These are phyloP conservation scores for Fusarium concolor DNA, from an alignment of 2,329 filamentous ascomycete genomes.

Conservation along the genomic window DNA sequence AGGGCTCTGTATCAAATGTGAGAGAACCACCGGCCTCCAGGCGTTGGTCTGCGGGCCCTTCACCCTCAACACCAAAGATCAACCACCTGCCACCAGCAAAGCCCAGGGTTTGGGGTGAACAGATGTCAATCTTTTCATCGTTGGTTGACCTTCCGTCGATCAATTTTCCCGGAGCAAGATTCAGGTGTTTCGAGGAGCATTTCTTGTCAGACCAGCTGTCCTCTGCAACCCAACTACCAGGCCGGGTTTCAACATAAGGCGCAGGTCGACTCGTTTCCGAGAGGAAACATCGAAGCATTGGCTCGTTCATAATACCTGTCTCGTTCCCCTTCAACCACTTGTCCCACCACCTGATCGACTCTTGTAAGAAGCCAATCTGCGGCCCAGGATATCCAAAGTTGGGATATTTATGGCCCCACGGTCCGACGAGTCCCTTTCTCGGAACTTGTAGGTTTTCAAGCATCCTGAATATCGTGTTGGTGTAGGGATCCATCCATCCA, in stretches of 20 bases:
- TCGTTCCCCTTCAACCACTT: slow-evolving; percentile 10
- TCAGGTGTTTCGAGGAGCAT: accelerated
- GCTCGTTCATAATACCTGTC: slow-evolving; percentile 6
- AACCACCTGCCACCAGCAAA: slow-evolving; percentile 11
- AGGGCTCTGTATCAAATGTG: background rate
- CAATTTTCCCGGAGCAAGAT: background rate
- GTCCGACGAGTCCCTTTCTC: slow-evolving; percentile 10
- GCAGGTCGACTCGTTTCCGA: background rate
- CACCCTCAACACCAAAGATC: slow-evolving; percentile 5
- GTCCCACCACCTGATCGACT: slow-evolving; percentile 6
- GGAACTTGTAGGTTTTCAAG: slow-evolving; percentile 1
- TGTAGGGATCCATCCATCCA: slow-evolving; percentile 17
- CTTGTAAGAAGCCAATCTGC: slow-evolving; percentile 7
- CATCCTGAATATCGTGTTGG: slow-evolving; percentile 19
- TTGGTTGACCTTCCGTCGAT: accelerated
- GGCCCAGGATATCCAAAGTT: slow-evolving; percentile 10
- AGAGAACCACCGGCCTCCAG: slow-evolving; percentile 6
- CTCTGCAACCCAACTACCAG: slow-evolving; percentile 4
- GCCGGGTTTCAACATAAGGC: background rate
- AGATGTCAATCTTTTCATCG: background rate
- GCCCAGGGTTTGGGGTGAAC: slow-evolving; percentile 4
- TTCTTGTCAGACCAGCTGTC: slow-evolving; percentile 1
- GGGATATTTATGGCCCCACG: slow-evolving; percentile 8
- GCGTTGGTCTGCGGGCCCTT: slow-evolving; percentile 6
- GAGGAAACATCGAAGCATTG: slow-evolving; percentile 8